Percentiles rank a stretch among this genome's conserved stretches.
These are phyloP conservation scores for Emydomyces testavorans DNA, from an alignment of 2,329 filamentous ascomycete genomes.

Conservation along the genomic window DNA sequence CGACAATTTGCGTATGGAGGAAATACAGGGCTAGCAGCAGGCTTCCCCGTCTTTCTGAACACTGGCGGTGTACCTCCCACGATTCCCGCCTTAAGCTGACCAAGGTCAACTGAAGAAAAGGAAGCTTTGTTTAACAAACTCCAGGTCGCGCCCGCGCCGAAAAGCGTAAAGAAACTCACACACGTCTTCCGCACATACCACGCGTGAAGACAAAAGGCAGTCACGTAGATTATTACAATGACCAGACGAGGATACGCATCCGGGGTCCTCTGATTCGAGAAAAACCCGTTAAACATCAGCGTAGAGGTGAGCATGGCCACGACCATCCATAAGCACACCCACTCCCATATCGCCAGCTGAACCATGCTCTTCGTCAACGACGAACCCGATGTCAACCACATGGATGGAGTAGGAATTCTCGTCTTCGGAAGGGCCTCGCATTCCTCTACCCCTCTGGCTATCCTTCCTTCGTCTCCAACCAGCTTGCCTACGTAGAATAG, in stretches of 20 bases:
- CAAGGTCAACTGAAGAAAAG: conserved; percentile 8
- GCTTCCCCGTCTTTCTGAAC: conserved; percentile 12
- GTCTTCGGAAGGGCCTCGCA: conserved; percentile 8
- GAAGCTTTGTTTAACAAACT: conserved; percentile 12
- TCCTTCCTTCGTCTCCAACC: conserved; percentile 3
- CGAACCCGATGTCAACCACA: conserved; percentile 11
- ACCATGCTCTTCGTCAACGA: conserved; percentile 13
- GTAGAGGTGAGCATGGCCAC: conserved; percentile 9
- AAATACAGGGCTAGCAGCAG: conserved; percentile 8
- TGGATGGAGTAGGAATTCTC: conserved; percentile 2
- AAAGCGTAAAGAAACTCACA: conserved; percentile 9
- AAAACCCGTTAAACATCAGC: conserved; percentile 10
- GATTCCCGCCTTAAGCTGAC: conserved; percentile 5
- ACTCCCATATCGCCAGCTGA: conserved; percentile 10
- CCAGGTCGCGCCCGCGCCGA: conserved; percentile 9
- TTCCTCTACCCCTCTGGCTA: conserved; percentile 6
- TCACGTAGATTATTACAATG: conserved; percentile 6
- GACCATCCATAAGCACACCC: conserved; percentile 13
- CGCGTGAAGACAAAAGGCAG: conserved; percentile 6
- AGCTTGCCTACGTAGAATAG: conserved; percentile 10
- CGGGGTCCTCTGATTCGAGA: conserved; percentile 2
- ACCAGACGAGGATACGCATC: conserved; percentile 11
- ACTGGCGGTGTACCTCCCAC: conserved; percentile 1
- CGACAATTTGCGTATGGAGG: conserved; percentile 9
- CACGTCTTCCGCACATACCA: conserved; percentile 12